Evolutionary conservation across 2,329 filamentous ascomycete species (phyloP).

Genomic region (Aaosphaeria arxii): DNA sequence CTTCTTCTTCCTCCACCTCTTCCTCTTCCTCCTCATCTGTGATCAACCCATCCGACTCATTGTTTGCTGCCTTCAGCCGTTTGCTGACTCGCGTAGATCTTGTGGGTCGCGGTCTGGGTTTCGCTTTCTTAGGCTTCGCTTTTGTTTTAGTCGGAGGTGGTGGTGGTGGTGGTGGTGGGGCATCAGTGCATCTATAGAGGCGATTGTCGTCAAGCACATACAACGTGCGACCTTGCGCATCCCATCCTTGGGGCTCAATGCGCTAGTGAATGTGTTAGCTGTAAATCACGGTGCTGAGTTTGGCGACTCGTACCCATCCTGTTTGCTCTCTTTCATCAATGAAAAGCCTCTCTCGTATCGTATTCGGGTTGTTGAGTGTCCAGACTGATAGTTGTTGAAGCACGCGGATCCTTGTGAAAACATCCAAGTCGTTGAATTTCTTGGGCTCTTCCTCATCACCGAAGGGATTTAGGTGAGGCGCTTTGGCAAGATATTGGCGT

Average conservation of each 20-base stretch:
- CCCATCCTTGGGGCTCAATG: slow-evolving; percentile 85
- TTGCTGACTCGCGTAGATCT: slow-evolving; percentile 64
- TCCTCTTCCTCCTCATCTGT: slow-evolving; percentile 39
- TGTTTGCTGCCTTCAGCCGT: slow-evolving; percentile 60
- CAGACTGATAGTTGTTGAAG: slow-evolving; percentile 87
- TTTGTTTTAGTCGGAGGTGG: slow-evolving; percentile 45
- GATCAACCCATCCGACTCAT: slow-evolving; percentile 40
- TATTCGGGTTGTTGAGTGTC: slow-evolving; percentile 83
- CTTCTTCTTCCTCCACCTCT: slow-evolving; percentile 27
- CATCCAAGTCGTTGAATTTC: slow-evolving; percentile 77
- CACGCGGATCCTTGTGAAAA: slow-evolving; percentile 77
- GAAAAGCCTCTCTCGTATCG: slow-evolving; percentile 80
- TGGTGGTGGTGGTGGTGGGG: slow-evolving; percentile 56
- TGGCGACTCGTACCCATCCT: slow-evolving; percentile 66
- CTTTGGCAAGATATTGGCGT: slow-evolving; percentile 82
- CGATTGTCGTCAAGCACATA: slow-evolving; percentile 92
- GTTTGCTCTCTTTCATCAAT: slow-evolving; percentile 80
- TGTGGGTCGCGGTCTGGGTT: slow-evolving; percentile 57
- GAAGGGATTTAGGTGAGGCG: slow-evolving; percentile 78
- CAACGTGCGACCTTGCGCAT: slow-evolving; percentile 80
- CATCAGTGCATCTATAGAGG: slow-evolving; percentile 83
- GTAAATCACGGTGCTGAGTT: not conserved
- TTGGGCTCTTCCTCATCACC: slow-evolving; percentile 70
- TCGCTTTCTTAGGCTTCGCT: slow-evolving; percentile 51
- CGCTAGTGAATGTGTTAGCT: slow-evolving; percentile 35